phyloP scores from a whole-genome alignment of 1,284 basidiomycete species.

The Lentinus polychrous region DNA sequence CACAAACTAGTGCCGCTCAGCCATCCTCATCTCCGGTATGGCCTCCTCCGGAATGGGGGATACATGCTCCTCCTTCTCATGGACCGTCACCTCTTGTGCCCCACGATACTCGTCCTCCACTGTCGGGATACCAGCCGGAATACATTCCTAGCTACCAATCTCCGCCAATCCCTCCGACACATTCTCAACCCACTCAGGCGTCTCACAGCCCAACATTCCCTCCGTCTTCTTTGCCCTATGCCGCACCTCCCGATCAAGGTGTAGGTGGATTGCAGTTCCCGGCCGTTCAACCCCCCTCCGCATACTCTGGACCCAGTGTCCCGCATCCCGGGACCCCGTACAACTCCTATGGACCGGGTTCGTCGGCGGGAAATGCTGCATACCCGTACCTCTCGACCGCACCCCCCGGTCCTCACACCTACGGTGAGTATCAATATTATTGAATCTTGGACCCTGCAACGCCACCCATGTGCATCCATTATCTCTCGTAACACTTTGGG shows the following conservation, averaged over 20 bases:
- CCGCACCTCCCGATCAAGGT: slow-evolving; percentile 2
- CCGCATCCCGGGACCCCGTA: background rate
- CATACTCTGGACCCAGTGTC: background rate
- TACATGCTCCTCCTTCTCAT: slow-evolving; percentile 12
- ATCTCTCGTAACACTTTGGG: background rate
- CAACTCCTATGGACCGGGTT: background rate
- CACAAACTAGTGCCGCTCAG: background rate
- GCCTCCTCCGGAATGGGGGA: slow-evolving; percentile 42
- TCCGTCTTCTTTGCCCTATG: background rate
- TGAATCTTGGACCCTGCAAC: background rate
- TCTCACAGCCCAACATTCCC: slow-evolving; percentile 9
- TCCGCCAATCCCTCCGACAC: slow-evolving; percentile 11
- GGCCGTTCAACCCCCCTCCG: slow-evolving; percentile 2
- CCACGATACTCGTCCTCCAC: background rate
- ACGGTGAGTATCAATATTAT: slow-evolving; percentile 5
- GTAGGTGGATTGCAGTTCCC: slow-evolving; percentile 19
- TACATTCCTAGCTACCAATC: slow-evolving; percentile 13
- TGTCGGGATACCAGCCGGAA: slow-evolving; percentile 9
- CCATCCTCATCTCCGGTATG: slow-evolving; percentile 30
- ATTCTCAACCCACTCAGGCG: slow-evolving; percentile 14
- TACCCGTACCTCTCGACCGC: background rate
- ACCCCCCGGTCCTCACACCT: background rate
- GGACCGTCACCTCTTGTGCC: too few relatives aligned
- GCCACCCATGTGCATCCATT: too few relatives aligned
- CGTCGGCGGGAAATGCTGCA: background rate